Percentiles rank a stretch among this genome's conserved stretches.
Evolutionary conservation across 1,139 yeast species (phyloP).

Genomic region (Debaryomycetaceae sp.): DNA sequence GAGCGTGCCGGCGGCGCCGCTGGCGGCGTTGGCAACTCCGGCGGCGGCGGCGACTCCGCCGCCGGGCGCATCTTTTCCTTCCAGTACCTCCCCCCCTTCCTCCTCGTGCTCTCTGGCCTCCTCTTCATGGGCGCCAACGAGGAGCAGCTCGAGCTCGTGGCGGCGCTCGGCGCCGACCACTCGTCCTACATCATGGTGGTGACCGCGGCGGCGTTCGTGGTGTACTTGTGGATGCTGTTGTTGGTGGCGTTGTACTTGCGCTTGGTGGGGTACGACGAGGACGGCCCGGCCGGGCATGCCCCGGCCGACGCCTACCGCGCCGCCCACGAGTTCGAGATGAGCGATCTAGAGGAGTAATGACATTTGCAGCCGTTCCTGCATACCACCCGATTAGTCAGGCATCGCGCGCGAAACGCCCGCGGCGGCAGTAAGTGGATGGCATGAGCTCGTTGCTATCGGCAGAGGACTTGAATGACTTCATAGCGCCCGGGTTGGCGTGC

Average conservation of each 20-base stretch:
- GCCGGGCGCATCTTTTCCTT: constrained; percentile 54
- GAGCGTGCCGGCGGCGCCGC: no score
- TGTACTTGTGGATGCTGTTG: constrained; percentile 61
- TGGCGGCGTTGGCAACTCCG: no score
- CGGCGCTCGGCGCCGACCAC: constrained; percentile 76
- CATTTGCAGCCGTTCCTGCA: no score
- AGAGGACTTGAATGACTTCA: constrained; percentile 90
- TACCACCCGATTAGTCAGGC: no score
- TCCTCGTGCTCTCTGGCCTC: constrained; percentile 72
- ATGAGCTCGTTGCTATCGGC: constrained; percentile 90
- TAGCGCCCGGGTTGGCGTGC: constrained; percentile 92
- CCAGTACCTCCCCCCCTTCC: constrained; percentile 81
- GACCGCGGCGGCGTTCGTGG: constrained; percentile 67
- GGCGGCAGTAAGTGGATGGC: neutral
- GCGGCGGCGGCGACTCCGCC: constrained; percentile 20
- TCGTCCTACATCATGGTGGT: constrained; percentile 76
- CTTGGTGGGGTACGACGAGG: constrained; percentile 44
- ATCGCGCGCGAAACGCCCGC: constrained; percentile 2
- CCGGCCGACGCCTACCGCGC: constrained; percentile 11
- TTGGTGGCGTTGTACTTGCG: constrained; percentile 55
- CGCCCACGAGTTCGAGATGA: constrained; percentile 34
- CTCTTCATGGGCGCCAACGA: constrained; percentile 90
- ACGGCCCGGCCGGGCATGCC: constrained; percentile 27
- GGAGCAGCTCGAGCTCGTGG: constrained; percentile 71
- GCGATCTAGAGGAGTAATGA: constrained; percentile 29